These are phyloP conservation scores for Cryptosporidium bovis DNA, from an alignment of 169 alveolate species.

Conservation along the genomic window DNA sequence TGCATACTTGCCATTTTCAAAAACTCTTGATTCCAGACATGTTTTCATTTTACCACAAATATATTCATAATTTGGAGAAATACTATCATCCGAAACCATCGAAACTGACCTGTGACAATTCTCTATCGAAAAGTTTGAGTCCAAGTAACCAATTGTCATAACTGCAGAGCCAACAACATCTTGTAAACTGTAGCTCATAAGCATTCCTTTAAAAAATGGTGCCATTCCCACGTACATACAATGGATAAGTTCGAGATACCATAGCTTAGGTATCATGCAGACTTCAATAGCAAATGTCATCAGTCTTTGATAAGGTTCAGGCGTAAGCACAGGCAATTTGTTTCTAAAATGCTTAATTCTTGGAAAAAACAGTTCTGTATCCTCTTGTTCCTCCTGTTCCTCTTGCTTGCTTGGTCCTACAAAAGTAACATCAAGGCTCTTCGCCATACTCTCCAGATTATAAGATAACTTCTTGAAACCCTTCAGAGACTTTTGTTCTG, in stretches of 20 bases:
- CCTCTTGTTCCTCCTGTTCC: too few species aligned
- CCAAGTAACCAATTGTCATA: conserved; percentile 26
- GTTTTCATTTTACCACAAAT: conserved; percentile 34
- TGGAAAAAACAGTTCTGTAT: background rate
- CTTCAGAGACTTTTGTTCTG: too few species aligned
- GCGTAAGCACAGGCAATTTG: conserved; percentile 5
- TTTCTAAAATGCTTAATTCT: conserved; percentile 2
- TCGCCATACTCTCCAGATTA: too few species aligned
- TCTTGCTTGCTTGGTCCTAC: too few species aligned
- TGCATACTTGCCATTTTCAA: conserved; percentile 7
- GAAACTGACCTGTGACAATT: conserved; percentile 61
- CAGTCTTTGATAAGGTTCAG: conserved; percentile 61
- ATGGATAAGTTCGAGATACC: conserved; percentile 64
- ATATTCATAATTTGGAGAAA: conserved; percentile 41
- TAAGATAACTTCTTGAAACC: too few species aligned
- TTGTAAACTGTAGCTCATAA: conserved; percentile 47
- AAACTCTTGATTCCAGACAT: conserved; percentile 4
- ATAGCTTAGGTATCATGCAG: conserved; percentile 42
- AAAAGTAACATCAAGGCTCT: too few species aligned
- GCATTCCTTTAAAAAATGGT: conserved; percentile 22
- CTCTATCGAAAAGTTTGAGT: conserved; percentile 17
- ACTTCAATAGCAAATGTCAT: conserved; percentile 66
- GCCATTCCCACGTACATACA: conserved; percentile 65
- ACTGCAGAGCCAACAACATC: conserved; percentile 62
- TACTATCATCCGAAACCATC: conserved; percentile 29